Base-by-base conservation (phyloP, 345 rosid genomes). In the Dipteronia dyeriana region DNA sequence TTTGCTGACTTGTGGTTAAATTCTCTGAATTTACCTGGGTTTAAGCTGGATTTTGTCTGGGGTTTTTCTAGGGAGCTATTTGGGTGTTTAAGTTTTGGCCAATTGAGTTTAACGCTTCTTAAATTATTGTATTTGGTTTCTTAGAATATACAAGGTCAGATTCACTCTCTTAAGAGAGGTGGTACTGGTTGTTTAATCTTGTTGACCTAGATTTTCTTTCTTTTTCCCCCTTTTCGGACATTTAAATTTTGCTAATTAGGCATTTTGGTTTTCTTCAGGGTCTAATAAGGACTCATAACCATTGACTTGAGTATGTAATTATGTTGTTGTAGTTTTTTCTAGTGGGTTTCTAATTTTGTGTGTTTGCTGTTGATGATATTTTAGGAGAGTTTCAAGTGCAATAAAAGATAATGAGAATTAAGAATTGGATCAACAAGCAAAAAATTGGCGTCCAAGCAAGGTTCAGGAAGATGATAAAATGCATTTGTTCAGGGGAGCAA, bases 401-500 rank as follows among this genome's bases (percentile, higher is more conserved):
- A 81, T 79, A 82, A 81, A 62, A 56, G 81, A 83, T 72, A 22
- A 89, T 88, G 93, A 86, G 63, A 76, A 77, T 83, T 76, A 87
- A 84, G 79, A 57, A 68, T 67, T 83, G 91, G 93, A 80, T 83
- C 45, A 71, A 79, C 64, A 84, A 80, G 79, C 80, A 57, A 68
- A 76, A 82, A 73, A 59, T 79, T 53, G 72, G 80, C 54, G 1
- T 88, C 20, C 79, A 73, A 83, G 80, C 68, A 61, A 88, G 76
- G 79, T 68, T 89, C 26, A 74, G 60, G 80, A 89, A 84, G 83
- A 91, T 91, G 95, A 86, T 91, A 90, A 91, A 85, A 86, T 91
- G 93, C 84, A 88, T 91, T 66, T 86, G 88, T 77, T 89, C 91
- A 0, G 88, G 89, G 66, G 88, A 88, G 82, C 86, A 85, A 70